Evolutionary conservation across 768 basidiomycete species (phyloP), one percentile per base, ranked within the genome.

Genomic region (Podaxis sp.): DNA sequence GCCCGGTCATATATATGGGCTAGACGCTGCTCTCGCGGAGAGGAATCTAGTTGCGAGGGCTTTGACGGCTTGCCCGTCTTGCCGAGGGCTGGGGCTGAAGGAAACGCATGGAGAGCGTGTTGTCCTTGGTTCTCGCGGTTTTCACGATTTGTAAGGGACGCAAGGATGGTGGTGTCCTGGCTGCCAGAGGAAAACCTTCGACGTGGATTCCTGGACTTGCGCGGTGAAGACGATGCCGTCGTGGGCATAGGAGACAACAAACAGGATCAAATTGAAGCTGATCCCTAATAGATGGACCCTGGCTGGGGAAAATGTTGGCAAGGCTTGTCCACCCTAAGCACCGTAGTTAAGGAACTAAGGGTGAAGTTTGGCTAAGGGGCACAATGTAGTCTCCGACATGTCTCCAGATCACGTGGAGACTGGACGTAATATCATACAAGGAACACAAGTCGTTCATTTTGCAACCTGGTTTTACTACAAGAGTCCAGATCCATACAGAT

Each of bases 131-230:
- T 47, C n/a, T 42, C 16, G 25, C 13, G 16, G 6, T 53, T 50
- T 44, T 53, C 50, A 35, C 21, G 18, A 21, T 54, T 46, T 23
- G 32, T 36, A 44, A 44, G 14, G 14, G 27, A 44, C 14, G 51
- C 38, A 10, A 52, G 40, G n/a, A 44, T 35, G 5, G 36, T 35
- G 5, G 25, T 36, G 28, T 60, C 59, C 28, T 60, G 59, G 32
- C 59, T 60, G 16, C 38, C 59, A 46, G 59, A 60, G 10, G 51
- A 60, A 37, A 44, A 54, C 18, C 59, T 38, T 35, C 59, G 59
- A 46, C 23, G 58, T 14, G 27, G 38, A n/a, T 60, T 53, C 51
- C 38, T 60, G 11, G 38, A 21, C 32, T 52, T 52, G 32, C 32
- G 38, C 0, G 57, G 50, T 38, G 50, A 42, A 35, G 50, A 35